A percentile compares a stretch with the other conserved stretches of the same genome.
phyloP scores from a whole-genome alignment of 2,329 filamentous ascomycete genomes.

The Fusarium sp. region DNA sequence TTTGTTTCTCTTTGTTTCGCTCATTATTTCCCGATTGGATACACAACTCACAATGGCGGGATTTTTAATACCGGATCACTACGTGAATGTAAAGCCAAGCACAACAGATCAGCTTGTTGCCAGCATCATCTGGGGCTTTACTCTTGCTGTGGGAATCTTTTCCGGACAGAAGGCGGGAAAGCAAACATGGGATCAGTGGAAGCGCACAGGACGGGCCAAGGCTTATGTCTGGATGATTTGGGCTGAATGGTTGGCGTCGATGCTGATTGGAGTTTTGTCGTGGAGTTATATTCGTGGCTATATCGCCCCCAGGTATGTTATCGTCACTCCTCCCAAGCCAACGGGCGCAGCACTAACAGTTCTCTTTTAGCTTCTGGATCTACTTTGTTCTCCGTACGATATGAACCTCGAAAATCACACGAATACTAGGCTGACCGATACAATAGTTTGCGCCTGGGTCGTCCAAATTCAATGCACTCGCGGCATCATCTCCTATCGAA shows the following conservation, averaged over 20 bases:
- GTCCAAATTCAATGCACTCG: slow-evolving; percentile 42
- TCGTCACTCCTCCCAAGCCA: not conserved
- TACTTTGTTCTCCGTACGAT: slow-evolving; percentile 36
- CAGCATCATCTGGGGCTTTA: slow-evolving; percentile 46
- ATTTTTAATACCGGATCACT: slow-evolving; percentile 36
- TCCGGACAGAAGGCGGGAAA: slow-evolving; percentile 35
- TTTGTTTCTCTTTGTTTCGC: not conserved
- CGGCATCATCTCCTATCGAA: slow-evolving; percentile 42
- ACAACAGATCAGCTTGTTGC: slow-evolving; percentile 39
- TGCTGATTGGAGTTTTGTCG: slow-evolving; percentile 38
- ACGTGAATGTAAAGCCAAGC: slow-evolving; percentile 21
- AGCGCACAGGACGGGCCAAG: slow-evolving; percentile 27
- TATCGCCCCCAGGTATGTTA: slow-evolving; percentile 33
- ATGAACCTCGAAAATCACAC: accelerated
- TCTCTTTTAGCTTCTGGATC: slow-evolving; percentile 36
- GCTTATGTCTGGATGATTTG: slow-evolving; percentile 41
- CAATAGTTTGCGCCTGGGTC: slow-evolving; percentile 34
- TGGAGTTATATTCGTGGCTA: slow-evolving; percentile 39
- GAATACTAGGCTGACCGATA: slow-evolving; percentile 1
- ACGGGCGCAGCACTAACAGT: not conserved
- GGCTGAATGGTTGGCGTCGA: slow-evolving; percentile 38
- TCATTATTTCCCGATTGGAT: not conserved
- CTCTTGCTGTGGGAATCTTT: slow-evolving; percentile 38
- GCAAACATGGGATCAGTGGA: slow-evolving; percentile 38
- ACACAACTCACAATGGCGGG: slow-evolving; percentile 12